A percentile compares a stretch with the other conserved stretches of the same genome.
Evolutionary conservation across 768 basidiomycete species (phyloP).

Genomic region (Auriscalpium orientale): DNA sequence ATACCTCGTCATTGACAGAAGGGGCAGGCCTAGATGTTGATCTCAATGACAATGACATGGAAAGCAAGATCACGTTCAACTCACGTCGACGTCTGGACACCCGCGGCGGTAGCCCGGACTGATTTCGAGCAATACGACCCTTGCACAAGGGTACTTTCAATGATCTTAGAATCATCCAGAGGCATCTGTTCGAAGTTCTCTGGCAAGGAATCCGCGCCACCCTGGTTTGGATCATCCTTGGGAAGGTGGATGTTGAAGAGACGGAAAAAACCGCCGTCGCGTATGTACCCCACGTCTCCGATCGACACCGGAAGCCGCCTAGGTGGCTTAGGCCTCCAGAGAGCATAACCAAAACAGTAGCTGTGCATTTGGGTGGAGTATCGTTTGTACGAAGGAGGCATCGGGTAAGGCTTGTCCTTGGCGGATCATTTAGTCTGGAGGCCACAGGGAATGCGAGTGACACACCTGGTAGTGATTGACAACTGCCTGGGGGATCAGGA

Average conservation of each 20-base stretch:
- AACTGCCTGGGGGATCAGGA: no score
- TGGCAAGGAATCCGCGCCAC: not conserved
- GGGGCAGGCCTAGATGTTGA: not conserved
- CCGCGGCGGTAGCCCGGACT: not conserved
- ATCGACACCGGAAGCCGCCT: constrained; percentile 2
- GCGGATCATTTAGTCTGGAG: no score
- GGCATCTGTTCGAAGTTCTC: not conserved
- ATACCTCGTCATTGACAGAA: not conserved
- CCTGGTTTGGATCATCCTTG: not conserved
- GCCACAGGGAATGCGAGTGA: no score
- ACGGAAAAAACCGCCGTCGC: constrained; percentile 10
- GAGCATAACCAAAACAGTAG: not conserved
- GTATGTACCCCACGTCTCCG: constrained; percentile 16
- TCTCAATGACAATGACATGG: not conserved
- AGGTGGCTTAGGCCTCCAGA: constrained; percentile 11
- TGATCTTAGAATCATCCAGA: not conserved
- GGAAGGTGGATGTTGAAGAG: constrained; percentile 11
- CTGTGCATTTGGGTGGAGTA: no score
- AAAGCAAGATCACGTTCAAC: not conserved
- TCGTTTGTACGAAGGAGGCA: no score
- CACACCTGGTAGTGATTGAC: no score
- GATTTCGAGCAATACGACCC: not conserved
- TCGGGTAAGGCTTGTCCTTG: no score
- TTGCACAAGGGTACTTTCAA: not conserved
- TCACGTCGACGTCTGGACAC: not conserved